Base-by-base conservation (phyloP, 805 yeast species). In the Dipodascus albidus region DNA sequence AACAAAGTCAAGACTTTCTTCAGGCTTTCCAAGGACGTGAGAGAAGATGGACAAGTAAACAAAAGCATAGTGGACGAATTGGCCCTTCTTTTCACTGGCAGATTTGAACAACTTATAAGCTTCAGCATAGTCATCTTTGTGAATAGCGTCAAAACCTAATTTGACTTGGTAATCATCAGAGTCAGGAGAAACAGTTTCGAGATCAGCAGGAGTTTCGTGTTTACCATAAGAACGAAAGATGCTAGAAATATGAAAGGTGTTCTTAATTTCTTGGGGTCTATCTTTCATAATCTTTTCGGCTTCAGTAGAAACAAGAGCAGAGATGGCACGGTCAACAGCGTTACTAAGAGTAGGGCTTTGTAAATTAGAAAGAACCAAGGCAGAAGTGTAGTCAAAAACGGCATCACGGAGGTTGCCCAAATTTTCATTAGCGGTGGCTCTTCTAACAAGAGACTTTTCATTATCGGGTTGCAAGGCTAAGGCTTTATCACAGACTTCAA, bases 361-460 rank as follows among this genome's bases (percentile, higher is more conserved):
- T 70, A 86, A 83, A 47, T 93, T 93, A 54, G 93, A 91, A 66
- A 82, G 80, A 55, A 93, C 78, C 50, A 96, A 83, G 62, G 90
- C 78, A 1, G 95, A 89, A 52, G 97, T 90, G 68, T 86, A 78
- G 70, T 93, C 99, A 69, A 83, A 82, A 80, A 88, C 83, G 48
- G 99, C 90, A 55, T 90, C 95, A 49, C 80, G 79, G 70, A 78
- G 89, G 59, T 77, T 74, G 61, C 81, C 95, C 58, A 88, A 70
- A 59, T 80, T 78, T 73, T 93, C 99, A 67, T 85, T 84, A 31
- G 97, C 95, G 60, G 83, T 81, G 33, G 96, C 96, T 70, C 99
- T 85, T 72, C 99, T 87, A 63, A 87, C 74, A 57, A 89, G 75
- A 70, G 97, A 95, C 74, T 93, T 93, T 63, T 87, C 74, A 72